Percentiles rank a stretch among this genome's conserved stretches.
Evolutionary conservation across 208 protist species (phyloP).

Genomic region (Crithidia acanthocephali): DNA sequence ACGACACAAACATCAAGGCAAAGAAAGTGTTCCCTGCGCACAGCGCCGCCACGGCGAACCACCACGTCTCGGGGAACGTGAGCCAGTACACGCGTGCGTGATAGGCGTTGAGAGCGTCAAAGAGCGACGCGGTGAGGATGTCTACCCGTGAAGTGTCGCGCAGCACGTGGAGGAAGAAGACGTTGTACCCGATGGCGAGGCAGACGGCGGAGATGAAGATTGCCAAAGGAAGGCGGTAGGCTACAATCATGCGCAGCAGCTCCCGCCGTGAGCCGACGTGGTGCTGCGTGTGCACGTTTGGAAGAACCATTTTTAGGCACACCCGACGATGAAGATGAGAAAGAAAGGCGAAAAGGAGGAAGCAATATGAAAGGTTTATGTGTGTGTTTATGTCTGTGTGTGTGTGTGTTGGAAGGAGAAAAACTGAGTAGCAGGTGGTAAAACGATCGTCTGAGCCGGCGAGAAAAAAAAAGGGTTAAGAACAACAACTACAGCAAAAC

Average conservation of each 20-base stretch:
- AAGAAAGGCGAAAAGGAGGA: constrained; percentile 1
- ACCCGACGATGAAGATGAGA: background rate
- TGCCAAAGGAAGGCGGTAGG: constrained; percentile 27
- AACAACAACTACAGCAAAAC: background rate
- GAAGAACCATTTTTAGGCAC: constrained; percentile 15
- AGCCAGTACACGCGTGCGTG: background rate
- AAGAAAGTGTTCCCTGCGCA: constrained; percentile 12
- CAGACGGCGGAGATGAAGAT: constrained; percentile 21
- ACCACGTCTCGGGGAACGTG: constrained; percentile 4
- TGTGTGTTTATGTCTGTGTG: background rate
- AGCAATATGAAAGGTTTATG: background rate
- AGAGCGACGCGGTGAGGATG: background rate
- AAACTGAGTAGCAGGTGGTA: background rate
- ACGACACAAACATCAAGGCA: constrained; percentile 21
- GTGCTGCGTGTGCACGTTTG: constrained; percentile 15
- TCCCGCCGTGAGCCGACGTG: background rate
- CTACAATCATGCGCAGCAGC: constrained; percentile 10
- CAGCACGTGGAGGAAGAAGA: constrained; percentile 9
- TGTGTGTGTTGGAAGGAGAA: constrained; percentile 1
- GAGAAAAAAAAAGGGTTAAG: no score
- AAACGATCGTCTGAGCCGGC: no score
- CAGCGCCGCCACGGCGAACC: constrained; percentile 1
- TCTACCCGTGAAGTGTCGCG: background rate
- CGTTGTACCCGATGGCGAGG: constrained; percentile 23
- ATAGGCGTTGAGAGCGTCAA: background rate